Evolutionary conservation across 2,329 filamentous ascomycete species (phyloP), one percentile per base, ranked within the genome.

Genomic region (Claviceps purpurea): DNA sequence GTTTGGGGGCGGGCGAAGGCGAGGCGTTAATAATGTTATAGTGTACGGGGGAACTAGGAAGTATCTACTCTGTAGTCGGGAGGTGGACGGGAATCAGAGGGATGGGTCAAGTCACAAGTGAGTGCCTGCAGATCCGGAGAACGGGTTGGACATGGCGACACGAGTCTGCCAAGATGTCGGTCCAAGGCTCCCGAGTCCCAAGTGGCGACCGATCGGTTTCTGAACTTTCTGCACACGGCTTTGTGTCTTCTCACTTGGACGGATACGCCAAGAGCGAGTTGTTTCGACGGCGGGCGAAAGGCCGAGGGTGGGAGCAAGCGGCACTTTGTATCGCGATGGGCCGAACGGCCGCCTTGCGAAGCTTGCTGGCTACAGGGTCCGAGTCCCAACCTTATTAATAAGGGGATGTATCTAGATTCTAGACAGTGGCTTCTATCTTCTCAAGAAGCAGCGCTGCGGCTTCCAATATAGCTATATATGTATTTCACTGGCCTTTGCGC

Each of bases 91-190:
- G 18, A 18, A 18, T 18, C 18, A 18, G 18, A 18, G 18, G 18
- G 49, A 53, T 48, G 55, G 52, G 54, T 40, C 43, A 46, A 56
- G 18, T 18, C 18, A 18, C 18, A 18, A 18, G 18, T 18, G 18
- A 18, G 54, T 58, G 54, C 57, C 57, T 60, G 56, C 57, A 59
- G 57, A 56, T 59, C 56, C 57, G 50, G 52, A 47, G 51, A 44
- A 52, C 54, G 55, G 51, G 4, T 52, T 41, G 47, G 46, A 52
- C 51, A 40, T 40, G 50, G 26, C 34, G 38, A 47, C 42, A 47
- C 43, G 50, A 30, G 42, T 41, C 22, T 45, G 49, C 43, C 38
- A 47, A 48, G 52, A 43, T 42, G 51, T 26, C 24, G 24, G 24
- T 34, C 39, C 41, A 30, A 40, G 30, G 49, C 13, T 34, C 26